Conservation (phyloP, 495 filamentous ascomycete species). For the Oleoguttula mirabilis region DNA sequence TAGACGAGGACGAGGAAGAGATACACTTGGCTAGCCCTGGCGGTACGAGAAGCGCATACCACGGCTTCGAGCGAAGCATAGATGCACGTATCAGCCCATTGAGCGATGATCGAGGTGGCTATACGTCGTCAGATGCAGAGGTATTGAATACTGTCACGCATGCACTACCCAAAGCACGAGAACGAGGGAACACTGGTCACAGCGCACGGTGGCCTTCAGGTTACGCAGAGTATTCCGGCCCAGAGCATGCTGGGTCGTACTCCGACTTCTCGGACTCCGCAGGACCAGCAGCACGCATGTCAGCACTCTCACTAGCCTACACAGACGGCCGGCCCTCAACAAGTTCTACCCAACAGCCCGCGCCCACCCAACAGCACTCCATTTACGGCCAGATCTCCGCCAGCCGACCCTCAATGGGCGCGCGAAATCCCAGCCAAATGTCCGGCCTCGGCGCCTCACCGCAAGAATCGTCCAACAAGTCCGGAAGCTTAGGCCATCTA, state of each 20-base stretch:
- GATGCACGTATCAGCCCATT: constrained; percentile 11
- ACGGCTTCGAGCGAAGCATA: constrained; percentile 29
- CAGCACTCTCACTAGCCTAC: constrained; percentile 31
- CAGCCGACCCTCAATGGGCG: constrained; percentile 14
- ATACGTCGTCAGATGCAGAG: constrained; percentile 54
- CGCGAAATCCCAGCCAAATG: constrained; percentile 44
- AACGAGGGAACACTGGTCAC: constrained; percentile 9
- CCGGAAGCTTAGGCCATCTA: too few relatives aligned
- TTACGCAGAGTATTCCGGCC: constrained; percentile 73
- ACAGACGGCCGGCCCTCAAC: constrained; percentile 19
- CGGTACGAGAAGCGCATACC: constrained; percentile 27
- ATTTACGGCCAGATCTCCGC: constrained; percentile 4
- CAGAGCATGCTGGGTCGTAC: constrained; percentile 74
- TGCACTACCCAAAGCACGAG: constrained; percentile 10
- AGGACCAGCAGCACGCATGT: constrained; percentile 32
- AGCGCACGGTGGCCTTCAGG: constrained; percentile 33
- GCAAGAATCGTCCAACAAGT: too few relatives aligned
- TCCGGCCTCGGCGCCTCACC: constrained; percentile 39
- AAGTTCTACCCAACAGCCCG: constrained; percentile 10
- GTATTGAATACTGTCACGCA: not conserved
- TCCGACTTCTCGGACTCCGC: constrained; percentile 77
- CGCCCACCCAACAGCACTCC: constrained; percentile 12
- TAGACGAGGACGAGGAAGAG: constrained; percentile 76
- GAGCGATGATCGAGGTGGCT: constrained; percentile 33
- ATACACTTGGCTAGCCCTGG: constrained; percentile 55